phyloP scores from a whole-genome alignment of 2,329 filamentous ascomycete genomes.

The Blumeriella jaapii region DNA sequence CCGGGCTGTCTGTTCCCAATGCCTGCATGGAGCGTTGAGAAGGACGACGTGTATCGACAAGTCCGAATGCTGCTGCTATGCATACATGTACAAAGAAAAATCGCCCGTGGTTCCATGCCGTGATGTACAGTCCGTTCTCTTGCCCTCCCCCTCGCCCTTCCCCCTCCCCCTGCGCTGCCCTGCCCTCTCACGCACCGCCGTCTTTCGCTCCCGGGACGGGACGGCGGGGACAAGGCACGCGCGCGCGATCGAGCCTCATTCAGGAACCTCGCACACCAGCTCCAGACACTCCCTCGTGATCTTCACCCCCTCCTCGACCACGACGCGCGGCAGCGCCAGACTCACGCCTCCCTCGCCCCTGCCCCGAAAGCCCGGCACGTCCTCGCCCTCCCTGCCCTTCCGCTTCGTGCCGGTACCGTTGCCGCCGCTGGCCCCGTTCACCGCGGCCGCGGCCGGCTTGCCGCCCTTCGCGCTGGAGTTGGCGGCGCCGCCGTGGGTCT shows the following conservation, averaged over 20 bases:
- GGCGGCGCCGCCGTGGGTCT: not conserved
- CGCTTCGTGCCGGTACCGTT: slow-evolving; percentile 9
- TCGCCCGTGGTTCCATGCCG: too few species aligned
- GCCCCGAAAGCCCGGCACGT: slow-evolving; percentile 7
- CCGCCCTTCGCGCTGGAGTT: not conserved
- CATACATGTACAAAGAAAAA: too few species aligned
- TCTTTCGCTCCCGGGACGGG: too few species aligned
- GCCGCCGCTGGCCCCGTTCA: not conserved
- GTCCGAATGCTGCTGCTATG: too few species aligned
- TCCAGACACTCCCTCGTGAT: slow-evolving; percentile 48
- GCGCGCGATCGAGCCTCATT: slow-evolving; percentile 11
- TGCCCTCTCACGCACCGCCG: too few species aligned
- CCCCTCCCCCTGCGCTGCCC: too few species aligned
- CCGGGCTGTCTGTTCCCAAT: too few species aligned
- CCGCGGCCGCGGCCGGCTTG: not conserved
- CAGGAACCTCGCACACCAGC: slow-evolving; percentile 25
- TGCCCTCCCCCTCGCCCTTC: too few species aligned
- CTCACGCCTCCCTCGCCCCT: slow-evolving; percentile 21
- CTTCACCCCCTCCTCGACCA: slow-evolving; percentile 51
- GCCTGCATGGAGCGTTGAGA: too few species aligned
- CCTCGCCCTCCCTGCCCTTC: slow-evolving; percentile 7
- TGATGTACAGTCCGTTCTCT: too few species aligned
- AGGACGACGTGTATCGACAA: too few species aligned
- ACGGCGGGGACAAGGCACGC: too few species aligned
- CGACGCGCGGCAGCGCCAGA: slow-evolving; percentile 45